These are phyloP conservation scores for Penicillium daleae DNA, from an alignment of 495 filamentous ascomycete genomes.

Conservation along the genomic window DNA sequence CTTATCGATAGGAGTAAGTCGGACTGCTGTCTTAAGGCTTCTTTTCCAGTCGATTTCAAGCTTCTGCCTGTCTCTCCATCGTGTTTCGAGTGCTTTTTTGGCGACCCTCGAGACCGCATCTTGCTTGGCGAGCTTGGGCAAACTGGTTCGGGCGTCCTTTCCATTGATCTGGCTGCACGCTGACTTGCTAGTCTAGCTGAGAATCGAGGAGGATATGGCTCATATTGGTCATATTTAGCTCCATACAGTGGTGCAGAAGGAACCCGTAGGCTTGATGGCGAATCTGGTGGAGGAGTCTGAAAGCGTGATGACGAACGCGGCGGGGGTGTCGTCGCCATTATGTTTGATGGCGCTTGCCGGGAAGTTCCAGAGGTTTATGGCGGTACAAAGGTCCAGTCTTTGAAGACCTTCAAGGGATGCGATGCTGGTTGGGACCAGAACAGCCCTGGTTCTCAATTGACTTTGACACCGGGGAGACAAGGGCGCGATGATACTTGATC, in stretches of 20 bases:
- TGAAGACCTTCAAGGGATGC: not conserved
- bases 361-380: not conserved
- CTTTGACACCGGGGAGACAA: conserved; percentile 20
- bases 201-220: conserved; percentile 62
- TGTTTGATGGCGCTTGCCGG: conserved; percentile 13
- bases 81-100: conserved; percentile 23
- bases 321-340: conserved; percentile 70
- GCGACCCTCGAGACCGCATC: conserved; percentile 19
- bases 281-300: conserved; percentile 66
- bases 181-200: conserved; percentile 53
- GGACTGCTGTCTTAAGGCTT: not conserved
- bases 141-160: conserved; percentile 45
- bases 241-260: conserved; percentile 77
- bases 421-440: not conserved
- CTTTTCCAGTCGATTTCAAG: not conserved
- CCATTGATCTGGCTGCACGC: conserved; percentile 34
- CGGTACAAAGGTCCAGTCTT: not conserved
- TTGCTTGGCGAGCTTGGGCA: conserved; percentile 29
- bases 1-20: not conserved
- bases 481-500: conserved; percentile 13
- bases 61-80: conserved; percentile 9
- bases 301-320: conserved; percentile 54
- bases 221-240: conserved; percentile 66
- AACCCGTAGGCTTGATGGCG: conserved; percentile 54
- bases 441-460: conserved; percentile 9